These are phyloP conservation scores for Coprinopsis sp. DNA, from an alignment of 768 basidiomycete genomes.

Conservation along the genomic window DNA sequence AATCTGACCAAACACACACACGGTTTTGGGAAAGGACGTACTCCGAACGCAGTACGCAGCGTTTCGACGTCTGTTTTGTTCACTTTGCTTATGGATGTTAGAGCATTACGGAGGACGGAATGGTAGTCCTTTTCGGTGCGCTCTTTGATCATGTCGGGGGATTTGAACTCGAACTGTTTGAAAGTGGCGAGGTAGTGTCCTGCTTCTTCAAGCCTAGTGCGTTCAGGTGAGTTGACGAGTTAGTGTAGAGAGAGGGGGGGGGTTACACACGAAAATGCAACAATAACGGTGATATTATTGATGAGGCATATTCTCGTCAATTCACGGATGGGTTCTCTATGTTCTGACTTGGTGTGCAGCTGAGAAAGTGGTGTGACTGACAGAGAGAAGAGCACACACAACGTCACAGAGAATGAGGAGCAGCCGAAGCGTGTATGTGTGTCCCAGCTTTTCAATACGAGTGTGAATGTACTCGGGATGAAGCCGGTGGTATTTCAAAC, in stretches of 20 bases:
- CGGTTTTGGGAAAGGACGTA: constrained; percentile 35
- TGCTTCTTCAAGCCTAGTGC: constrained; percentile 79
- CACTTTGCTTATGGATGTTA: constrained; percentile 88
- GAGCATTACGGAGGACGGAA: constrained; percentile 71
- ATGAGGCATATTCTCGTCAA: constrained; percentile 90
- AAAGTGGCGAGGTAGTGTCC: constrained; percentile 87
- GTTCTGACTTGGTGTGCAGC: constrained; percentile 62
- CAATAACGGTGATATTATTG: constrained; percentile 89
- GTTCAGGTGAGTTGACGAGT: constrained; percentile 4
- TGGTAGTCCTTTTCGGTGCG: constrained; percentile 86
- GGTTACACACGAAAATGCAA: constrained; percentile 68
- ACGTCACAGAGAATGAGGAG: constrained; percentile 89
- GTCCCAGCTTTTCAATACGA: constrained; percentile 83
- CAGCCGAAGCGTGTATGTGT: constrained; percentile 77
- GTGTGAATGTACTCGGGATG: constrained; percentile 96
- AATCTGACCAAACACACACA: constrained; percentile 3
- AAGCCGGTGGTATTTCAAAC: constrained; percentile 90
- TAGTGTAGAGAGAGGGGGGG: neutral
- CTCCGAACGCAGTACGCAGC: constrained; percentile 85
- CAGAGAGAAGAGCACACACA: constrained; percentile 41
- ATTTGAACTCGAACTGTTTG: constrained; percentile 92
- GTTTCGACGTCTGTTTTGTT: constrained; percentile 98
- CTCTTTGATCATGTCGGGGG: constrained; percentile 93
- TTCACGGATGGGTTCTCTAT: constrained; percentile 87
- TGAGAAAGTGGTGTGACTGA: neutral